Conservation (phyloP, 371 early-diverging fungal species). For the Syncephalis plumigaleata region DNA sequence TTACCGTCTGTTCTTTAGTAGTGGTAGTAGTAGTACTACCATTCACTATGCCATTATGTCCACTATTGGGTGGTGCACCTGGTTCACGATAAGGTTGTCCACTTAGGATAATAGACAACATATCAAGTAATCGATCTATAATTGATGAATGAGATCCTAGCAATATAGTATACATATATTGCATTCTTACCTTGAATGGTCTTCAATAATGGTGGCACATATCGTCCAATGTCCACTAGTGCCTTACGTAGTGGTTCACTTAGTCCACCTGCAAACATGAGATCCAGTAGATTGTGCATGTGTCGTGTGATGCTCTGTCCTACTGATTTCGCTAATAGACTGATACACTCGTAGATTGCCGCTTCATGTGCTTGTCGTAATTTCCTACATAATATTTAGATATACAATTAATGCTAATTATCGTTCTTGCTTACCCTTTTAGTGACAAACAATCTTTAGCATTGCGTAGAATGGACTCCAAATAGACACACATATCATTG, state of each 20-base stretch:
- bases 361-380: slow-evolving; percentile 31
- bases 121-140: slow-evolving; percentile 68
- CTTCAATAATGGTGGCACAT: slow-evolving; percentile 65
- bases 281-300: slow-evolving; percentile 73
- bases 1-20: neutral
- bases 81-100: slow-evolving; percentile 74
- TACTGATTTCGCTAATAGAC: slow-evolving; percentile 75
- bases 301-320: slow-evolving; percentile 77
- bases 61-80: slow-evolving; percentile 49
- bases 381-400: slow-evolving; percentile 2
- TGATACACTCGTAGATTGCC: slow-evolving; percentile 69
- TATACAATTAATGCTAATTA: neutral
- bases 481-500: slow-evolving; percentile 61
- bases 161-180: neutral
- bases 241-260: slow-evolving; percentile 69
- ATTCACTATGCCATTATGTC: neutral
- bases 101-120: slow-evolving; percentile 71
- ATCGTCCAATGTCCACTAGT: slow-evolving; percentile 54
- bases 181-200: slow-evolving; percentile 67
- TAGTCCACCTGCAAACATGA: slow-evolving; percentile 81
- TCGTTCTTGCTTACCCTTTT: slow-evolving; percentile 9
- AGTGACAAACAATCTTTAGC: slow-evolving; percentile 52
- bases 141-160: neutral
- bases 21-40: too few relatives aligned
- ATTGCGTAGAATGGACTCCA: slow-evolving; percentile 49